Conservation (phyloP, 495 filamentous ascomycete species). For the Neurospora sp. region DNA sequence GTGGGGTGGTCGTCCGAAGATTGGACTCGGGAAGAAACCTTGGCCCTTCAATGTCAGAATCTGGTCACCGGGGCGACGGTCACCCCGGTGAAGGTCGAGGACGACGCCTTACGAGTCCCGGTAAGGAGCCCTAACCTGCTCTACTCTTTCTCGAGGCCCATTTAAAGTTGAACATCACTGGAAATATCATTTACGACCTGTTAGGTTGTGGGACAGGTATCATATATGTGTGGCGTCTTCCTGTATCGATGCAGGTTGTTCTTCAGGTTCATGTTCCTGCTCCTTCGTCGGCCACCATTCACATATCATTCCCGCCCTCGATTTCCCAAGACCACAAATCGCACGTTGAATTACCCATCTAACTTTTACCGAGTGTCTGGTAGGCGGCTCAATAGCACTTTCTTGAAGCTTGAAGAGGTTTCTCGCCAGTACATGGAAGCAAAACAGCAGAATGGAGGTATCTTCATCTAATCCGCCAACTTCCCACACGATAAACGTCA, state of each 20-base stretch:
- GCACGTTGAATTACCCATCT: not conserved
- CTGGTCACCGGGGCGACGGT: not conserved
- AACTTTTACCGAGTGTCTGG: not conserved
- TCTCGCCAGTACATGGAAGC: not conserved
- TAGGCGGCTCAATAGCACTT: not conserved
- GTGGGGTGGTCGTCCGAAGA: not conserved
- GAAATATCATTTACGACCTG: not conserved
- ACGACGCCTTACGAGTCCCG: not conserved
- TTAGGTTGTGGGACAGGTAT: not conserved
- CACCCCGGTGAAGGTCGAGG: not conserved
- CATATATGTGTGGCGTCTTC: not conserved
- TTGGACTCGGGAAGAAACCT: not conserved
- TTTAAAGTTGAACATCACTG: not conserved
- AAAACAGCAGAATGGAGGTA: no score
- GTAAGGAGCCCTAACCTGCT: not conserved
- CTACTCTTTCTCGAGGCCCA: accelerated
- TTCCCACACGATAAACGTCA: not conserved
- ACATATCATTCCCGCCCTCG: not conserved
- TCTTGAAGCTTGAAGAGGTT: not conserved
- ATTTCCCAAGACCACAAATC: not conserved
- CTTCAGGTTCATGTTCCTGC: not conserved
- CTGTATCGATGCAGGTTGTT: not conserved
- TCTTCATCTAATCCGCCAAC: not conserved
- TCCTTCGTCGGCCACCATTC: not conserved
- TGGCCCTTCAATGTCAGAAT: not conserved